These are phyloP conservation scores for Gomphus sp. DNA, from an alignment of 1,284 basidiomycete genomes.

Conservation along the genomic window DNA sequence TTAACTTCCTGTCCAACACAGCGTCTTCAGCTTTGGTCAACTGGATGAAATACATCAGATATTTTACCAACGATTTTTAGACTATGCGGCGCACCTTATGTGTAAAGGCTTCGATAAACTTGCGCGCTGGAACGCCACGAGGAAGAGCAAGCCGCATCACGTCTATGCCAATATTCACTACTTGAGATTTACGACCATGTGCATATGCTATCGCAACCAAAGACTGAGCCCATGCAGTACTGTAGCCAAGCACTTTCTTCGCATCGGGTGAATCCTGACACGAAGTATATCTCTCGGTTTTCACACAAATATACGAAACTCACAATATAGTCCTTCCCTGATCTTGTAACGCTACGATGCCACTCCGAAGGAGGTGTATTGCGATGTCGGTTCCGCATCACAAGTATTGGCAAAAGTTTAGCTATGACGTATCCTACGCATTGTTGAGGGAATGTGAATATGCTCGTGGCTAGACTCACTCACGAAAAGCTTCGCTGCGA, in stretches of 20 bases:
- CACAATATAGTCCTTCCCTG: conserved; percentile 9
- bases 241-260: conserved; percentile 12
- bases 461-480: not conserved
- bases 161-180: conserved; percentile 69
- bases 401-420: conserved; percentile 4
- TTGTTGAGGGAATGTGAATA: not conserved
- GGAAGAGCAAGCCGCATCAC: conserved; percentile 57
- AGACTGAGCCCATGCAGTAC: conserved; percentile 12
- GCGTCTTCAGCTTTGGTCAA: conserved; percentile 52
- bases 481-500: conserved; percentile 10
- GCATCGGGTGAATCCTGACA: conserved; percentile 1
- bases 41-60: conserved; percentile 24
- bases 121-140: conserved; percentile 41
- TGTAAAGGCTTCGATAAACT: conserved; percentile 59
- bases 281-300: not conserved
- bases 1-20: conserved; percentile 39
- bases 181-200: conserved; percentile 61
- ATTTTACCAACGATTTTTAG: not conserved
- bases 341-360: not conserved
- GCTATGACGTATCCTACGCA: conserved; percentile 7
- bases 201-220: conserved; percentile 57
- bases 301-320: not conserved
- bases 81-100: conserved; percentile 48
- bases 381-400: conserved; percentile 6
- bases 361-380: not conserved